These are phyloP conservation scores for Eucalyptus coolabah DNA, from an alignment of 345 rosid genomes.

Conservation along the genomic window DNA sequence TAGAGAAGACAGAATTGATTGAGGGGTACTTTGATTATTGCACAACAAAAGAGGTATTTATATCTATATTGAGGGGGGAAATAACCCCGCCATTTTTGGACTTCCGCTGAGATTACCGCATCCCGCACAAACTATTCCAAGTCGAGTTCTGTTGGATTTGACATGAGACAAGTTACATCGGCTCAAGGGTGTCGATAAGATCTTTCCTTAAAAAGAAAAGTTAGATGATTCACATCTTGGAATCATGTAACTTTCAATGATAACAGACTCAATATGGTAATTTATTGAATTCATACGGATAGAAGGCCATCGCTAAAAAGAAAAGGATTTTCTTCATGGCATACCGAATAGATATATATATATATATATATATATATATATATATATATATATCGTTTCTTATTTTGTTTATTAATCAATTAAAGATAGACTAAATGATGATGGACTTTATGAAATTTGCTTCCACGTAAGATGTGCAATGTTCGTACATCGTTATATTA, in stretches of 20 bases:
- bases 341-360: not conserved
- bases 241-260: not conserved
- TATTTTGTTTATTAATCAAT: not conserved
- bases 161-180: not conserved
- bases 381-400: not conserved
- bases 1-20: not conserved
- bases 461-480: not conserved
- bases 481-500: not conserved
- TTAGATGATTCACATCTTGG: not conserved
- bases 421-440: not conserved
- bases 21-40: not conserved
- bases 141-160: not conserved
- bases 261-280: not conserved
- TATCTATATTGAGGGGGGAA: not conserved
- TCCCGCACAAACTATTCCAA: not conserved
- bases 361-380: too few relatives aligned
- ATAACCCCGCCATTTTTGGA: not conserved
- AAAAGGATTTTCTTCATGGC: not conserved
- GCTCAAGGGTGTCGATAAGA: not conserved
- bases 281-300: not conserved
- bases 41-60: not conserved
- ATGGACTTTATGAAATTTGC: not conserved
- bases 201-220: not conserved
- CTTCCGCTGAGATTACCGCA: not conserved
- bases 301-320: not conserved